Percentiles rank a stretch among this genome's conserved stretches.
These are phyloP conservation scores for Pichia nanzhaoensis DNA, from an alignment of 805 yeast genomes.

Conservation along the genomic window DNA sequence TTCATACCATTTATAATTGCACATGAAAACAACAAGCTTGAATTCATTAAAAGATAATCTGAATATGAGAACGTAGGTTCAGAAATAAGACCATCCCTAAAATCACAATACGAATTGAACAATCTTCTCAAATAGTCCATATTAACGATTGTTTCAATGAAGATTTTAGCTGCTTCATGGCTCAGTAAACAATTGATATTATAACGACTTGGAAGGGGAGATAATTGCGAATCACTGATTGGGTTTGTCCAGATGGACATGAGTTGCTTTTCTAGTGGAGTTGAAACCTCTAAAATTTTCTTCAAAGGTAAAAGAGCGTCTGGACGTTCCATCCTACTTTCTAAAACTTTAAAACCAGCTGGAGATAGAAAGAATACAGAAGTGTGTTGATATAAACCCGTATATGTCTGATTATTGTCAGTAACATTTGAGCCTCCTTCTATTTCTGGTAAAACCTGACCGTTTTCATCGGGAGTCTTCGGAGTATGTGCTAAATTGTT, in stretches of 20 bases:
- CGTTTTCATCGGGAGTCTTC: not conserved
- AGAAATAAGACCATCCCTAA: slow-evolving; percentile 20
- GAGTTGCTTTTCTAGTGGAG: slow-evolving; percentile 16
- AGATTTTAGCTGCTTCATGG: slow-evolving; percentile 5
- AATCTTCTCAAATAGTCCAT: slow-evolving; percentile 8
- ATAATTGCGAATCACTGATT: slow-evolving; percentile 20
- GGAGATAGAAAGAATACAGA: slow-evolving; percentile 36
- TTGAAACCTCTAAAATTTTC: slow-evolving; percentile 17
- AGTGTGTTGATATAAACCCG: slow-evolving; percentile 19
- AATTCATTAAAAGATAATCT: slow-evolving; percentile 30
- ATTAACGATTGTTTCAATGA: slow-evolving; percentile 7
- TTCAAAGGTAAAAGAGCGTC: slow-evolving; percentile 21
- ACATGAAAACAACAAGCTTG: slow-evolving; percentile 20
- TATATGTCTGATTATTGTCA: not conserved
- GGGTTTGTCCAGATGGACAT: slow-evolving; percentile 32
- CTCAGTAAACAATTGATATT: slow-evolving; percentile 16
- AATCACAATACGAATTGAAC: slow-evolving; percentile 18
- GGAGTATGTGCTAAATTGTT: not conserved
- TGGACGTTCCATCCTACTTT: slow-evolving; percentile 16
- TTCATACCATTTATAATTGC: slow-evolving; percentile 9
- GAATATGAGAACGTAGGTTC: slow-evolving; percentile 26
- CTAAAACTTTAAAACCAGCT: slow-evolving; percentile 37
- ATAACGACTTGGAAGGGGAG: slow-evolving; percentile 29
- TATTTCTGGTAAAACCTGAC: too few relatives aligned
- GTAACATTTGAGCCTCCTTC: not conserved